phyloP scores from a whole-genome alignment of 2,329 filamentous ascomycete species.

The Cercospora nicotianae region DNA sequence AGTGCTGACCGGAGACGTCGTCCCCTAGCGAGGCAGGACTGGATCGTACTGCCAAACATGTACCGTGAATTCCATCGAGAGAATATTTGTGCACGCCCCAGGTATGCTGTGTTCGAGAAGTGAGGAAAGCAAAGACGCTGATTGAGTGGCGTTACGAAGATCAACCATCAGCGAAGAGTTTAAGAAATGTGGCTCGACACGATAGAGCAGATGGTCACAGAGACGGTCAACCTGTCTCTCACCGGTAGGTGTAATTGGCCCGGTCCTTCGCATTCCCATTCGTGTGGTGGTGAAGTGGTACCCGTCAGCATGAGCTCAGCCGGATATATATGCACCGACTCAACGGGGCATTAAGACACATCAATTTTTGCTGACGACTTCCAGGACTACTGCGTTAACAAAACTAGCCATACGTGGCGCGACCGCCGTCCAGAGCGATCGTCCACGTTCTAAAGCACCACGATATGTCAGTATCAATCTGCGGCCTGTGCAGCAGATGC shows the following conservation, averaged over 20 bases:
- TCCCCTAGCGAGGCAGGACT: neutral
- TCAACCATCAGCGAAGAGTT: neutral
- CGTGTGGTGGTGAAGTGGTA: neutral
- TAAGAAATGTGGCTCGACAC: neutral
- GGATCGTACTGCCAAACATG: slow-evolving; percentile 7
- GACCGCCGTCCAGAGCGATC: neutral
- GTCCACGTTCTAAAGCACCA: neutral
- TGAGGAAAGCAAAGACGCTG: neutral
- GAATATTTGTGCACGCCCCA: slow-evolving; percentile 4
- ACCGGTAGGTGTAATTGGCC: neutral
- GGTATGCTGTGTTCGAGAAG: neutral
- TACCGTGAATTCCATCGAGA: neutral
- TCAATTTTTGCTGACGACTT: neutral
- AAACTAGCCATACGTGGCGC: neutral
- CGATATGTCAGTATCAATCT: slow-evolving; percentile 8
- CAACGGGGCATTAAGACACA: neutral
- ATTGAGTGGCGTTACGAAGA: neutral
- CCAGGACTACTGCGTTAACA: neutral
- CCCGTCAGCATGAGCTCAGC: neutral
- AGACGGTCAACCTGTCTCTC: neutral
- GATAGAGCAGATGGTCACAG: neutral
- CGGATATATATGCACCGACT: neutral
- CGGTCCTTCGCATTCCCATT: neutral
- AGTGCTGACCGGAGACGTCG: neutral
- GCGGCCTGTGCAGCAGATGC: slow-evolving; percentile 14